A percentile compares a stretch with the other conserved stretches of the same genome.
Evolutionary conservation across 768 basidiomycete genomes (phyloP).

Genomic region (Lactifluus pinguis): DNA sequence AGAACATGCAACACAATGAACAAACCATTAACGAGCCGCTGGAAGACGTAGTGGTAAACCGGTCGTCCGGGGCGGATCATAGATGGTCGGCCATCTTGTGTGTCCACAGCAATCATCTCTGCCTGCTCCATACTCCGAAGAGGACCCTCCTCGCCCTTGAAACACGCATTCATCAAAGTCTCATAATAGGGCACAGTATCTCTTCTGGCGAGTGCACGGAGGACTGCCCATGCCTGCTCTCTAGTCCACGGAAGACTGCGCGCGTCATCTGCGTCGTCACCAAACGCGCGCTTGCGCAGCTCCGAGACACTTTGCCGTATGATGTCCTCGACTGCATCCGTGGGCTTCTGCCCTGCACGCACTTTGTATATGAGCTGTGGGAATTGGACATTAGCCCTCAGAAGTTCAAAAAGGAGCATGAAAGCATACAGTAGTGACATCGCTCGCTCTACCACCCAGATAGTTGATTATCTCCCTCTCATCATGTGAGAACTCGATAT

Average conservation of each 20-base stretch:
- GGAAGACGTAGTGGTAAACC: constrained; percentile 78
- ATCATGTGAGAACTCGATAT: constrained; percentile 43
- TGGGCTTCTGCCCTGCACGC: constrained; percentile 56
- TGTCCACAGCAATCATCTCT: constrained; percentile 76
- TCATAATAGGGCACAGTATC: constrained; percentile 79
- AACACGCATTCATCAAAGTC: constrained; percentile 72
- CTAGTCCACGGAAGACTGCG: constrained; percentile 75
- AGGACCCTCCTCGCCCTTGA: constrained; percentile 82
- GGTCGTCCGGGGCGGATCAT: constrained; percentile 86
- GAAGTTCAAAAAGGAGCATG: not conserved
- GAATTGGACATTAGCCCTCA: not conserved
- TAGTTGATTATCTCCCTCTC: constrained; percentile 55
- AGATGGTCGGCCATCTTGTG: constrained; percentile 73
- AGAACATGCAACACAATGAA: constrained; percentile 1
- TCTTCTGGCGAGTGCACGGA: constrained; percentile 60
- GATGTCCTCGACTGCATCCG: constrained; percentile 87
- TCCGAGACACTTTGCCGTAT: constrained; percentile 71
- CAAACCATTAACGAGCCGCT: constrained; percentile 68
- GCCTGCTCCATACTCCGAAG: constrained; percentile 82
- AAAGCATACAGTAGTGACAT: constrained; percentile 67
- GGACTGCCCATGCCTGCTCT: constrained; percentile 80
- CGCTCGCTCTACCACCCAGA: constrained; percentile 86
- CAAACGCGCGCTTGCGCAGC: constrained; percentile 85
- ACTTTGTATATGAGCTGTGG: constrained; percentile 78
- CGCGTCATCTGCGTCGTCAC: constrained; percentile 84